Percentiles rank a stretch among this genome's conserved stretches.
Conservation (phyloP, 2,329 filamentous ascomycete genomes). For the Fusarium oxysporum region DNA sequence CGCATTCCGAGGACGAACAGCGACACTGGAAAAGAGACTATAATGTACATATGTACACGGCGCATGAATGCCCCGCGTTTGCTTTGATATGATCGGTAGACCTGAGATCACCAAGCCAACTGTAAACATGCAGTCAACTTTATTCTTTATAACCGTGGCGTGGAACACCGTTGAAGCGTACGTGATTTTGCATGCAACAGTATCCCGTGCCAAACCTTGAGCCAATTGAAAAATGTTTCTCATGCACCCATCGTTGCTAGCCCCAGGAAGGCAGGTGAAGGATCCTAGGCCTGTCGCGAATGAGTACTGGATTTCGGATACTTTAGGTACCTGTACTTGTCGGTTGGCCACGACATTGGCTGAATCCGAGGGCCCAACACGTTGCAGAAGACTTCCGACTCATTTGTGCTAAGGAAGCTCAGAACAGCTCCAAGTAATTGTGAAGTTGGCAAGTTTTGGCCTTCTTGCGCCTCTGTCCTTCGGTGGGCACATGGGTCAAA, state of each 20-base stretch:
- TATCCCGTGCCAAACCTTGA: neutral
- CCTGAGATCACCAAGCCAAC: too few relatives aligned
- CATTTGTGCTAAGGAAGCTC: rapidly evolving
- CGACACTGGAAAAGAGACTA: too few relatives aligned
- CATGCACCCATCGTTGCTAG: rapidly evolving
- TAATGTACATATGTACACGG: too few relatives aligned
- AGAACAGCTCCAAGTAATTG: rapidly evolving
- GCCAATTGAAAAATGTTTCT: rapidly evolving
- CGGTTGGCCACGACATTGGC: rapidly evolving
- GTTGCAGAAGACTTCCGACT: rapidly evolving
- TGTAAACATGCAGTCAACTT: too few relatives aligned
- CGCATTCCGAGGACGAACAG: too few relatives aligned
- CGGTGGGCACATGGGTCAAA: rapidly evolving
- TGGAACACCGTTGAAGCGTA: rapidly evolving
- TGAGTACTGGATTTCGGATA: neutral
- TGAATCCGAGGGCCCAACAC: rapidly evolving
- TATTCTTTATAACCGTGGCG: too few relatives aligned
- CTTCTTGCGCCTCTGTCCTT: neutral
- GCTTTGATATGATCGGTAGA: too few relatives aligned
- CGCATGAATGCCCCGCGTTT: too few relatives aligned
- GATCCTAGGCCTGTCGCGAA: neutral
- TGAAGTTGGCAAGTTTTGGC: neutral
- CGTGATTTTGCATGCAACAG: rapidly evolving
- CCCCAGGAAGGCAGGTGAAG: neutral
- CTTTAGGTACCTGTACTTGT: neutral